A percentile compares a stretch with the other conserved stretches of the same genome.
Conservation (phyloP, 1,284 basidiomycete species). For the Ganoderma boninense region DNA sequence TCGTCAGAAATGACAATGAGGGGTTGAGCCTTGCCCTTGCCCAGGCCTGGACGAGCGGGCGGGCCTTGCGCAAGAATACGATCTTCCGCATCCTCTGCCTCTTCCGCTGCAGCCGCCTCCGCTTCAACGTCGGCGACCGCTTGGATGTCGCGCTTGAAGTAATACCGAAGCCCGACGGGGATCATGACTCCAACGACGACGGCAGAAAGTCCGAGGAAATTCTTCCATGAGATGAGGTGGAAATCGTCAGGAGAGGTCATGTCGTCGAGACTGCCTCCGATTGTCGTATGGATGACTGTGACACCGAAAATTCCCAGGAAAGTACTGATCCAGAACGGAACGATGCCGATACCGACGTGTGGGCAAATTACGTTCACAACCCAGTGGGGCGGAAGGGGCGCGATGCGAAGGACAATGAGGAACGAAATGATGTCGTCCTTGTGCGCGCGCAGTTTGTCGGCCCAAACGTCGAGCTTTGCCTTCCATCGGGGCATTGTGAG, state of each 20-base stretch:
- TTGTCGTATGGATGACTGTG: constrained; percentile 94
- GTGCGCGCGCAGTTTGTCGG: constrained; percentile 74
- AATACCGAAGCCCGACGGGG: constrained; percentile 87
- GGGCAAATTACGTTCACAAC: constrained; percentile 94
- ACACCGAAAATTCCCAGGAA: constrained; percentile 94
- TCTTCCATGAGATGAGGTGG: constrained; percentile 88
- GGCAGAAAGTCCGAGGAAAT: constrained; percentile 83
- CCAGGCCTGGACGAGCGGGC: constrained; percentile 37
- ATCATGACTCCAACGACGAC: constrained; percentile 92
- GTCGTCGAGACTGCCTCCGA: constrained; percentile 92
- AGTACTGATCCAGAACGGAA: constrained; percentile 91
- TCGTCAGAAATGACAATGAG: constrained; percentile 46
- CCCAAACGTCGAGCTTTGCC: constrained; percentile 83
- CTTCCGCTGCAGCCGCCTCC: constrained; percentile 48
- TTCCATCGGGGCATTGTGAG: constrained; percentile 89
- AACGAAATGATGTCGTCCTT: constrained; percentile 87
- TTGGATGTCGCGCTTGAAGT: constrained; percentile 60
- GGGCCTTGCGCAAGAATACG: constrained; percentile 63
- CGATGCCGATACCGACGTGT: constrained; percentile 88
- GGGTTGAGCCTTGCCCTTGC: constrained; percentile 47
- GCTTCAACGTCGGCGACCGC: constrained; percentile 59
- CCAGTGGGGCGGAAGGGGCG: constrained; percentile 97
- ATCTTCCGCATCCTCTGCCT: constrained; percentile 44
- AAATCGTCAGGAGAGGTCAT: constrained; percentile 96
- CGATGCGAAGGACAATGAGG: constrained; percentile 92